Percentiles rank a stretch among this genome's conserved stretches.
Conservation (phyloP, 305 asterid genomes). For the Striga hermonthica region DNA sequence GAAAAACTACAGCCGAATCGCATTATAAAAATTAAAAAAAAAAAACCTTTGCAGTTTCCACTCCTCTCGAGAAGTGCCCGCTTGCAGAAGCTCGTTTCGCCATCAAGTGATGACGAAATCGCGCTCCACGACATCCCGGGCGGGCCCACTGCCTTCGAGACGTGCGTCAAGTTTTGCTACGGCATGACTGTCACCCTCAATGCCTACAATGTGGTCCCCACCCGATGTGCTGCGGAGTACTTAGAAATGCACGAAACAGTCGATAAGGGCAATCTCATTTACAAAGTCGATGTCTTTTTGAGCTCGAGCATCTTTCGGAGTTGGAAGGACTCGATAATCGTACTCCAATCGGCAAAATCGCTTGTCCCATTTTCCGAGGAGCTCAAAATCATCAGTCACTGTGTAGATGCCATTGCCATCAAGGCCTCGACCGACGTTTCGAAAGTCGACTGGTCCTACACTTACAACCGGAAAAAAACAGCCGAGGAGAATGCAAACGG, state of each 20-base stretch:
- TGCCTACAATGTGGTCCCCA: slow-evolving; percentile 67
- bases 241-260: slow-evolving; percentile 73
- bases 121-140: slow-evolving; percentile 78
- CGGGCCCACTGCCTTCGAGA: slow-evolving; percentile 72
- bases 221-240: slow-evolving; percentile 90
- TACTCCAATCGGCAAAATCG: slow-evolving; percentile 66
- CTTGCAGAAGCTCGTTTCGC: slow-evolving; percentile 66
- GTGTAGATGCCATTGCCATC: slow-evolving; percentile 75
- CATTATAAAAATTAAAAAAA: background rate
- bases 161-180: slow-evolving; percentile 87
- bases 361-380: slow-evolving; percentile 61
- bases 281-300: slow-evolving; percentile 82
- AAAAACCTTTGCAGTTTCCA: slow-evolving; percentile 69
- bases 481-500: slow-evolving; percentile 56
- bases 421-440: slow-evolving; percentile 72
- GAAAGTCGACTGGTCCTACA: slow-evolving; percentile 86
- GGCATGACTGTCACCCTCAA: slow-evolving; percentile 84
- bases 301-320: slow-evolving; percentile 74
- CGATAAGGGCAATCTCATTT: slow-evolving; percentile 81
- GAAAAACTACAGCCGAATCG: background rate
- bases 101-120: slow-evolving; percentile 59
- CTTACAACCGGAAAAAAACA: slow-evolving; percentile 71
- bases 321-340: slow-evolving; percentile 97
- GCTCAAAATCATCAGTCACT: slow-evolving; percentile 62
- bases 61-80: slow-evolving; percentile 77